Conservation (phyloP, 176 grass and related monocot species). For the Sorghum bicolor region Sorghum_bicolor_NCBIv3 NC_012871.2:76516001-76516500, state of each 20-base stretch:
- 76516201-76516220: constrained; percentile 92
- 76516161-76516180: constrained; percentile 51
- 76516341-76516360: constrained; percentile 11
- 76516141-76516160: background rate
- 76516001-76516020: background rate
- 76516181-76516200: constrained; percentile 95
- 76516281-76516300: background rate
- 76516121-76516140: background rate
- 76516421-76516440: background rate
- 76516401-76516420: background rate
- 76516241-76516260: constrained; percentile 87
- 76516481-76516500: constrained; percentile 92
- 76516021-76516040: background rate
- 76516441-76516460: background rate
- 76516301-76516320: background rate
- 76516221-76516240: constrained; percentile 80
- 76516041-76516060: background rate
- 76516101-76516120: background rate
- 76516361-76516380: constrained; percentile 2
- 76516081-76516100: background rate
- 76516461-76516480: constrained; percentile 58
- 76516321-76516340: background rate
- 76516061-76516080: background rate
- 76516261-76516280: constrained; percentile 80
- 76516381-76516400: background rate